Conservation (phyloP, 805 yeast genomes). For the Saturnispora besseyi region DNA sequence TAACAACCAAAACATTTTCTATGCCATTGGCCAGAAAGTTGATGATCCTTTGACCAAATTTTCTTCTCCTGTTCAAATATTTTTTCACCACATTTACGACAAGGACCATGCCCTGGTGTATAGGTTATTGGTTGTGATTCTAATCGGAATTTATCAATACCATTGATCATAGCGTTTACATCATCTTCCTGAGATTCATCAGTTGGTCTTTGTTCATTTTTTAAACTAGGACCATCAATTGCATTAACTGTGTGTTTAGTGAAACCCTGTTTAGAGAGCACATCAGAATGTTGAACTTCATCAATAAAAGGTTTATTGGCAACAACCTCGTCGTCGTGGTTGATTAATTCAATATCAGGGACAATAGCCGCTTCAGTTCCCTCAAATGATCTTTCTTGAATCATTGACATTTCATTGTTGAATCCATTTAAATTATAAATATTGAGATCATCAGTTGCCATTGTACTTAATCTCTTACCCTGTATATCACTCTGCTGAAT, state of each 20-base stretch:
- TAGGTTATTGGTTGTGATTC: constrained; percentile 11
- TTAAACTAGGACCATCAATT: constrained; percentile 13
- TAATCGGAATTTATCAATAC: not conserved
- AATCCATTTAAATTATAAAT: constrained; percentile 20
- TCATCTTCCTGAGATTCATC: not conserved
- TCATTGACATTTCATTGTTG: constrained; percentile 25
- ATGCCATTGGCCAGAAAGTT: constrained; percentile 90
- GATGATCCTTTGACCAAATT: constrained; percentile 79
- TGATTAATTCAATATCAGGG: constrained; percentile 5
- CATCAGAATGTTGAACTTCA: not conserved
- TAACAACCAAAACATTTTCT: constrained; percentile 73
- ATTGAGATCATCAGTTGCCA: constrained; percentile 25
- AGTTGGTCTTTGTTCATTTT: constrained; percentile 3
- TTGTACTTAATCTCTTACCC: constrained; percentile 19
- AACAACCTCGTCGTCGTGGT: not conserved
- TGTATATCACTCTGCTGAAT: not conserved
- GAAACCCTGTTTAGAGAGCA: constrained; percentile 11
- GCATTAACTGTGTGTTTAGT: constrained; percentile 18
- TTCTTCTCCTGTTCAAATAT: constrained; percentile 47
- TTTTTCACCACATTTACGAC: constrained; percentile 59
- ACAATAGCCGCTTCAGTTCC: constrained; percentile 10
- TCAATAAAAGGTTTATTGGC: not conserved
- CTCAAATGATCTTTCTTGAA: constrained; percentile 28
- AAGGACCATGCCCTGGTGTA: constrained; percentile 68
- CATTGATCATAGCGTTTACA: not conserved